Evolutionary conservation across 73 alveolate genomes (phyloP).

Genomic region (Strombidium stylifer): DNA sequence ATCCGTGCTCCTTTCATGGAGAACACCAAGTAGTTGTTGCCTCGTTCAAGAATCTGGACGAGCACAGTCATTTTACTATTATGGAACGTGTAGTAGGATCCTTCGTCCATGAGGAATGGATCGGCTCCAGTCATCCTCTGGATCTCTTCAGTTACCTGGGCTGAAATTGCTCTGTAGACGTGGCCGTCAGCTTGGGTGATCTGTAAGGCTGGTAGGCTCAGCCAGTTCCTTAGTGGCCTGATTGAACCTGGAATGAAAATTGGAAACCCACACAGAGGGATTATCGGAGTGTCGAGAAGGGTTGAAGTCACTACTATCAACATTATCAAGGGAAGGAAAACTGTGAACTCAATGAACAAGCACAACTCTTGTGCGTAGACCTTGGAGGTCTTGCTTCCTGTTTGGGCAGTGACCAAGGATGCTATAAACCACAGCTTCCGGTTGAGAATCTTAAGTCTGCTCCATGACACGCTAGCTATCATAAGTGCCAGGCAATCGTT

Average conservation of each 20-base stretch:
- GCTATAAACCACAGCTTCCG: conserved; percentile 2
- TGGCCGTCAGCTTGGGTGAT: conserved; percentile 38
- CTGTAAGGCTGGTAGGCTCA: conserved; percentile 25
- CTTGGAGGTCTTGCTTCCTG: conserved; percentile 19
- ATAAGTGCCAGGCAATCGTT: conserved; percentile 3
- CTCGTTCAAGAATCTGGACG: conserved; percentile 37
- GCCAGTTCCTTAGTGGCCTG: conserved; percentile 40
- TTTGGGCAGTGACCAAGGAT: conserved; percentile 23
- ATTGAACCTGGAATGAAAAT: conserved; percentile 27
- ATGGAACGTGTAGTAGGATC: conserved; percentile 27
- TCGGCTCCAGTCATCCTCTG: conserved; percentile 6
- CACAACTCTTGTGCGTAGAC: background rate
- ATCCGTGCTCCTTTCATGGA: conserved; percentile 49
- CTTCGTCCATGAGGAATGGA: conserved; percentile 14
- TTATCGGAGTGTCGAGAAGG: conserved; percentile 25
- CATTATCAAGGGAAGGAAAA: conserved; percentile 20
- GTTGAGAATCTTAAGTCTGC: conserved; percentile 14
- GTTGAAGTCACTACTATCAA: conserved; percentile 8
- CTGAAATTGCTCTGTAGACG: conserved; percentile 23
- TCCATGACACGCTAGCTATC: background rate
- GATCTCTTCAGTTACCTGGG: conserved; percentile 7
- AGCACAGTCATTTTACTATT: conserved; percentile 40
- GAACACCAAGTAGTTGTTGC: conserved; percentile 17
- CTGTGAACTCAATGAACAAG: conserved; percentile 17
- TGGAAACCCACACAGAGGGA: conserved; percentile 42